Evolutionary conservation across 1,139 yeast genomes (phyloP).

Genomic region (Yamadazyma songkhlaensis): DNA sequence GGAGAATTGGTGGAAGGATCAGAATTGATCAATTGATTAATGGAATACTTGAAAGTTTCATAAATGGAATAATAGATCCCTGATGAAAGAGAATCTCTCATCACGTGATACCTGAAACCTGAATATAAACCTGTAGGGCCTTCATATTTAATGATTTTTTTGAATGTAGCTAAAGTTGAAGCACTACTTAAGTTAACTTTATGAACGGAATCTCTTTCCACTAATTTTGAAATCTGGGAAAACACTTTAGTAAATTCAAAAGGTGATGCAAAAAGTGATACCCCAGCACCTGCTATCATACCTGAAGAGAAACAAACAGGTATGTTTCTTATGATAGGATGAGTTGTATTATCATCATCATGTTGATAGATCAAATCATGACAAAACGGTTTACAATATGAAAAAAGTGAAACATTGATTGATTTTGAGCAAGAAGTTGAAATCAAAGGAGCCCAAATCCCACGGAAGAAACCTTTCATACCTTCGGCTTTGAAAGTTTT

Average conservation of each 20-base stretch:
- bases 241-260: conserved; percentile 82
- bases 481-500: conserved; percentile 66
- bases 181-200: conserved; percentile 12
- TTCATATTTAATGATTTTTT: conserved; percentile 52
- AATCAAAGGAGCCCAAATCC: conserved; percentile 68
- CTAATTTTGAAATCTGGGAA: conserved; percentile 63
- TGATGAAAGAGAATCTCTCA: conserved; percentile 68
- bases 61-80: conserved; percentile 74
- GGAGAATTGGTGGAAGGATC: conserved; percentile 30
- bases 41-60: conserved; percentile 61
- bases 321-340: conserved; percentile 50
- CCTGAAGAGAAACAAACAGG: conserved; percentile 72
- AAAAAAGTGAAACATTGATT: conserved; percentile 63
- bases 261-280: conserved; percentile 74
- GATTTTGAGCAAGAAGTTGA: conserved; percentile 68
- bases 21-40: conserved; percentile 31
- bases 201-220: conserved; percentile 20
- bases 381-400: conserved; percentile 51
- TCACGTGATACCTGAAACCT: conserved; percentile 64
- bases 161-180: conserved; percentile 37
- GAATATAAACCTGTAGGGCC: conserved; percentile 69
- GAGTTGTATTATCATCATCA: conserved; percentile 12
- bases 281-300: conserved; percentile 60
- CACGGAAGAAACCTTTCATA: conserved; percentile 68
- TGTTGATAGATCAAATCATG: conserved; percentile 26